Conservation (phyloP, 106 monocot genomes). For the Dendrobium catenatum region DNA sequence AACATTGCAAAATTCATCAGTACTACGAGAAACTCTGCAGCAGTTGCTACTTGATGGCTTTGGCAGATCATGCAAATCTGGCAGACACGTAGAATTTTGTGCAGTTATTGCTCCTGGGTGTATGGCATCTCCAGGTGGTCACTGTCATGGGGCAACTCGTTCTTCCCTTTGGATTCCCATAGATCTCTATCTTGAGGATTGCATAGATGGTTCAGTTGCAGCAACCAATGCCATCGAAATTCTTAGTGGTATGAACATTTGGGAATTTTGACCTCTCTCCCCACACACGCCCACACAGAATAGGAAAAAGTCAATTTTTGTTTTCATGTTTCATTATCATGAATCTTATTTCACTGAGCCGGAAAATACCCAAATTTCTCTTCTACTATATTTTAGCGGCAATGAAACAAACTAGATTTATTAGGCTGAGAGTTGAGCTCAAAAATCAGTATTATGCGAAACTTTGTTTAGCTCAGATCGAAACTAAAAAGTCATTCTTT, state of each 20-base stretch:
- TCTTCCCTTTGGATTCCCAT: constrained; percentile 84
- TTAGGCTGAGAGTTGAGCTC: neutral
- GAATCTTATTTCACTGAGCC: neutral
- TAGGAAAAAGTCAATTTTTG: neutral
- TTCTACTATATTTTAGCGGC: neutral
- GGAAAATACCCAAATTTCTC: neutral
- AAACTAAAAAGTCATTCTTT: neutral
- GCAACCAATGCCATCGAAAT: constrained; percentile 87
- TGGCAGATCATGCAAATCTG: constrained; percentile 29
- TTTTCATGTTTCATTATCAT: neutral
- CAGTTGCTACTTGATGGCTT: constrained; percentile 25
- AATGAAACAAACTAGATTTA: neutral
- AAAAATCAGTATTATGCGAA: neutral
- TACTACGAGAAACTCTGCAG: constrained; percentile 34
- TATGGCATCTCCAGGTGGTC: constrained; percentile 31
- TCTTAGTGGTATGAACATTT: constrained; percentile 53
- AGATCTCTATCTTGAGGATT: constrained; percentile 93
- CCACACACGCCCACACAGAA: neutral
- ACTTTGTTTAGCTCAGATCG: neutral
- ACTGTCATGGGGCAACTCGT: constrained; percentile 43
- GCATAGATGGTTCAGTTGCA: constrained; percentile 78
- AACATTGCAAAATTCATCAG: constrained; percentile 44
- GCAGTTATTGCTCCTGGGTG: constrained; percentile 29
- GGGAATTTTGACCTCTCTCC: neutral
- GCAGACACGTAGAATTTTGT: constrained; percentile 22